Evolutionary conservation across 1,284 basidiomycete genomes (phyloP).

Genomic region (Gomphus bonarii): DNA sequence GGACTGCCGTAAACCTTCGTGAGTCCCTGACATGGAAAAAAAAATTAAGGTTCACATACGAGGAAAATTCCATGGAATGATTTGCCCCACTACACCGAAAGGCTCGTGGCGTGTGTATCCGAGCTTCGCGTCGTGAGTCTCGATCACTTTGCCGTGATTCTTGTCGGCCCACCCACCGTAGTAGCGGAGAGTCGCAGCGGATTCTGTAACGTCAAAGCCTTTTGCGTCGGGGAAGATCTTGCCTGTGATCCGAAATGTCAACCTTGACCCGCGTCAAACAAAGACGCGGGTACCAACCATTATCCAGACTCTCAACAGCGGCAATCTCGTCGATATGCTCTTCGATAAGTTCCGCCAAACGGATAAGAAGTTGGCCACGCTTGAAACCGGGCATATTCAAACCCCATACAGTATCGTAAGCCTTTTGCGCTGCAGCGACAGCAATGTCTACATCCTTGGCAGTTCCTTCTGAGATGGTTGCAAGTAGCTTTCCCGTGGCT

Average conservation of each 20-base stretch:
- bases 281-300: constrained; percentile 33
- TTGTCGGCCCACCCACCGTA: constrained; percentile 83
- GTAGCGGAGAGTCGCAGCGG: constrained; percentile 66
- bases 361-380: constrained; percentile 57
- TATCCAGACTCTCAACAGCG: constrained; percentile 75
- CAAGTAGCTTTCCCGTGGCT: constrained; percentile 65
- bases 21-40: constrained; percentile 9
- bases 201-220: constrained; percentile 55
- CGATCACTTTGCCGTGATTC: constrained; percentile 72
- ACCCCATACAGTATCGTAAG: constrained; percentile 71
- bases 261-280: too few relatives aligned
- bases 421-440: constrained; percentile 67
- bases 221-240: constrained; percentile 75
- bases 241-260: constrained; percentile 23
- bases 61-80: constrained; percentile 72
- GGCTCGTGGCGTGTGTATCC: constrained; percentile 87
- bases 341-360: constrained; percentile 71
- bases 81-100: constrained; percentile 83
- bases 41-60: constrained; percentile 18
- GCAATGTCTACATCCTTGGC: constrained; percentile 67
- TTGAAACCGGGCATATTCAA: constrained; percentile 47
- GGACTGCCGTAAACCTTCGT: constrained; percentile 28
- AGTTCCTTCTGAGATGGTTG: constrained; percentile 58
- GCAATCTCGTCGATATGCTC: constrained; percentile 61
- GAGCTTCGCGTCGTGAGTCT: constrained; percentile 64